Evolutionary conservation across 495 filamentous ascomycete genomes (phyloP).

Genomic region (Venustampulla echinocandica): DNA sequence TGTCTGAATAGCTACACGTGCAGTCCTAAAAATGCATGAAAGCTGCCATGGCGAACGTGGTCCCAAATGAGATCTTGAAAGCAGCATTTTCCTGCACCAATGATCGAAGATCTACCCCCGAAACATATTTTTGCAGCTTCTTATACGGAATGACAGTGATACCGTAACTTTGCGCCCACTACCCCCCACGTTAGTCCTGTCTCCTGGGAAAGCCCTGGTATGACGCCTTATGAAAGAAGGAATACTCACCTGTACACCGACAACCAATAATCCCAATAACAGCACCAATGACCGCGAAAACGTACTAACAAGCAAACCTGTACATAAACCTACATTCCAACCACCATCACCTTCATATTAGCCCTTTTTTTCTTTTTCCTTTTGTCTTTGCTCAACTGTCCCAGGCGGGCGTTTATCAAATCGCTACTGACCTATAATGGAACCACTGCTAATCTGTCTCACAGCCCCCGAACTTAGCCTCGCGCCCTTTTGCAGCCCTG

Average conservation of each 20-base stretch:
- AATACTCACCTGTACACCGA: conserved; percentile 60
- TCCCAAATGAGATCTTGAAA: conserved; percentile 72
- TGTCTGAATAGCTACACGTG: conserved; percentile 1
- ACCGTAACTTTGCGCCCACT: conserved; percentile 66
- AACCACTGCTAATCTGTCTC: conserved; percentile 62
- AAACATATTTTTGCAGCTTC: conserved; percentile 50
- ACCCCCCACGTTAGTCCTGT: background rate
- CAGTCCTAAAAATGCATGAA: conserved; percentile 51
- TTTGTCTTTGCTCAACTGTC: background rate
- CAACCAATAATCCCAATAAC: conserved; percentile 60
- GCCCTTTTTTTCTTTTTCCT: background rate
- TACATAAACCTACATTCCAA: conserved; percentile 46
- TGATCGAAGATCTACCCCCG: conserved; percentile 45
- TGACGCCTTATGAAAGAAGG: conserved; percentile 11
- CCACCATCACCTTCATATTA: background rate
- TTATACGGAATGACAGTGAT: conserved; percentile 60
- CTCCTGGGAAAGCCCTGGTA: background rate
- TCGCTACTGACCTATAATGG: conserved; percentile 45
- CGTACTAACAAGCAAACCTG: conserved; percentile 59
- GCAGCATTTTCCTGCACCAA: conserved; percentile 58
- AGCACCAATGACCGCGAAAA: conserved; percentile 70
- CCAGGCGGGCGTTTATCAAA: background rate
- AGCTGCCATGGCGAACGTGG: conserved; percentile 68
- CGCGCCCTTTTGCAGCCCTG: conserved; percentile 25
- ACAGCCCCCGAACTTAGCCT: conserved; percentile 42